Base-by-base conservation (phyloP, 2,329 filamentous ascomycete genomes). In the Cladosporium cucumerinum region DNA sequence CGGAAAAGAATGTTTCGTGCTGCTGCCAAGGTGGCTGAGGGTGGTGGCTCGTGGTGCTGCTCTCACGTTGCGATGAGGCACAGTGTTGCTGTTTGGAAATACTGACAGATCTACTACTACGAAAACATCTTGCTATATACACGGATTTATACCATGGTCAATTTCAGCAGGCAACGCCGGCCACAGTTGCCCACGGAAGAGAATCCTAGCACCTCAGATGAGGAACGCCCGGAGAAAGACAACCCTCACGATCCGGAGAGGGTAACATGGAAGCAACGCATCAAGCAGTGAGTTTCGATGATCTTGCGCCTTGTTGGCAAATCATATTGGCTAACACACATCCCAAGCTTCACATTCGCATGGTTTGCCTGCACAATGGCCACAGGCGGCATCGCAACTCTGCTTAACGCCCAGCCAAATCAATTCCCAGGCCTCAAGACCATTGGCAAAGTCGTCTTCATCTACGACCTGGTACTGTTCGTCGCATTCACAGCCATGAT, bases 401-500 rank as follows among this genome's bases (percentile, higher is more conserved):
- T 82, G n/a, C 75, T 83, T 32, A 71, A 77, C 5, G 72, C 78
- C 28, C 74, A 79, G 58, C 81, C 80, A 0, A 79, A 80, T 64
- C 64, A 69, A 0, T 86, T 85, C 68, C 69, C 71, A 0, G 83
- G 83, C 23, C 78, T 86, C 16, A 76, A 79, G 64, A 79, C 77
- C 8, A 82, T 85, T 61, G 84, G 83, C 25, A 81, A 82, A 34
- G 68, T 81, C 63, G 77, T 85, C 67, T 85, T 81, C 72, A 73
- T 85, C 51, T 70, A 84, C 66, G 83, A 84, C 70, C 75, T 85
- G 4, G 68, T 82, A 65, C 73, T 82, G 63, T 84, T 85, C 73
- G 67, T 73, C 18, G 68, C 74, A 32, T 71, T 75, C 21, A 67
- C 68, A 25, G 60, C 62, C 6, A 70, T 67, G 10, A 75, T 78